Base-by-base conservation (phyloP, 805 yeast genomes). In the Saccharomyces jurei region DNA sequence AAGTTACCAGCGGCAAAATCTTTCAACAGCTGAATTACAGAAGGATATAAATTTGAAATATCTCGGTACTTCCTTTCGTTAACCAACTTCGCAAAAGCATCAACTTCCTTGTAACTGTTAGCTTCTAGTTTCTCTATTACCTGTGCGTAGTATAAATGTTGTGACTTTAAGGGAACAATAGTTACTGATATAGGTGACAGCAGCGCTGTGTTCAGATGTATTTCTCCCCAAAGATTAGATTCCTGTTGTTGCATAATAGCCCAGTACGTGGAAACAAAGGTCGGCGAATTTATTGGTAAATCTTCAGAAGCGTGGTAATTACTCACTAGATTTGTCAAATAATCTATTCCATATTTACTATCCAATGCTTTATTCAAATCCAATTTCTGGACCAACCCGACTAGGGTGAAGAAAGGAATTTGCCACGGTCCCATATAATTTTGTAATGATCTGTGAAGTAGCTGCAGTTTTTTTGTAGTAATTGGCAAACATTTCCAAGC, bases 1-100 rank as follows among this genome's bases (percentile, higher is more conserved):
- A 65, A 56, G 49, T 83, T 81, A 0, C 83, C 85, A 6, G 81
- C 79, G 2, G 81, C 75, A 63, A 80, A 85, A 46, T 80, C 79
- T 56, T 77, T 78, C 52, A 86, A 63, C 49, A 84, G 58, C 22
- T 70, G 71, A 13, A 83, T 62, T 3, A 80, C 67, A 1, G 74
- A 73, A 0, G 73, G 65, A 55, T 70, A 74, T 8, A 56, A 27
- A 0, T 46, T 31, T 0, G 36, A 41, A 1, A 62, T 44, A 2
- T 48, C 31, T 2, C 30, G 30, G 28, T 58, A 52, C 2, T 61
- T 51, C 0, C 46, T 29, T 9, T 55, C 44, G 36, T 71, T 56
- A 8, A 59, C 62, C 10, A 61, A 62, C 1, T 56, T 36, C 2
- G 68, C 60, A 47, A 78, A 63, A 6, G 53, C 46, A 1, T 60